A percentile compares a stretch with the other conserved stretches of the same genome.
phyloP scores from a whole-genome alignment of 2,329 filamentous ascomycete species.

The Verticillium tricorpus region DNA sequence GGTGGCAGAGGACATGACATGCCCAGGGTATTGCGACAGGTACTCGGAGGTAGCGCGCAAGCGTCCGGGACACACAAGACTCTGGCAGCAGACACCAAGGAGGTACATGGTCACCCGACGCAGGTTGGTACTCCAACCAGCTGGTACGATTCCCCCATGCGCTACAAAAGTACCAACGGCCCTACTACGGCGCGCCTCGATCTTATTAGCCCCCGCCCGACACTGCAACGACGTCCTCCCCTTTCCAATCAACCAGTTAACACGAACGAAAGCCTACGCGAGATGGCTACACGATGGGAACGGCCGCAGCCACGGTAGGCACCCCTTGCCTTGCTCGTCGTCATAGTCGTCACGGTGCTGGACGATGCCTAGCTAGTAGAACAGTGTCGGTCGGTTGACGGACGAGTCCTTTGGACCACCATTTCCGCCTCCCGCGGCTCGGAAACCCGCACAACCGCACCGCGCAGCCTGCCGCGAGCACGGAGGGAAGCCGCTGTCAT shows the following conservation, averaged over 20 bases:
- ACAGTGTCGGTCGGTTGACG: neutral
- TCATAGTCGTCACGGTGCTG: neutral
- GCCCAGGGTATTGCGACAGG: neutral
- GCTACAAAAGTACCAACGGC: neutral
- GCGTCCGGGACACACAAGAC: neutral
- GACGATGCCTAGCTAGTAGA: neutral
- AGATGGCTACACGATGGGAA: neutral
- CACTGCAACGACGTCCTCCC: neutral
- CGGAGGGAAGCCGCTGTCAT: neutral
- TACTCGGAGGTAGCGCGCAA: neutral
- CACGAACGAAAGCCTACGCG: neutral
- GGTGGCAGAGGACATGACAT: neutral
- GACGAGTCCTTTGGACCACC: neutral
- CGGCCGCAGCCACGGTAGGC: neutral
- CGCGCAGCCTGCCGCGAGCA: neutral
- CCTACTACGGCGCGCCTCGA: neutral
- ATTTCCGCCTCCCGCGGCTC: neutral
- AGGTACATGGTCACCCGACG: neutral
- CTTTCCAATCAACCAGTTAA: neutral
- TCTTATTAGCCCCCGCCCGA: neutral
- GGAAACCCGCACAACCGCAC: neutral
- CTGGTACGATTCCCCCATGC: neutral
- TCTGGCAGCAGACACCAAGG: neutral
- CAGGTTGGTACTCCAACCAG: neutral
- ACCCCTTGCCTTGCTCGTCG: neutral